Base-by-base conservation (phyloP, 352 stramenopile species). In the Phytophthora sansomeana region DNA sequence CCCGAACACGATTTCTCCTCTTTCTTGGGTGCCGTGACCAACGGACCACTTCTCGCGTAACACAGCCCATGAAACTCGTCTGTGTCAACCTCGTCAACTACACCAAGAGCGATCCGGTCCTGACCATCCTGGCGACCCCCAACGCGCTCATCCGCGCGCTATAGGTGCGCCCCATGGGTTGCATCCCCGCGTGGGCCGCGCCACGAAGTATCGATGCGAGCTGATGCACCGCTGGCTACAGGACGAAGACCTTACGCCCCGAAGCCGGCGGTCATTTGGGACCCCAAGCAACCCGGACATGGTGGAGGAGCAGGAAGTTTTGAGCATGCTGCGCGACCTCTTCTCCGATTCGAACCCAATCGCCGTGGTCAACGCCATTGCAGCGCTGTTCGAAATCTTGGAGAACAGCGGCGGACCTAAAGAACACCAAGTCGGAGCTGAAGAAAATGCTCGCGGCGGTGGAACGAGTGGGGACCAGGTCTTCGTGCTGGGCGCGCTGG, bases 61-160 rank as follows among this genome's bases (percentile, higher is more conserved):
- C 98, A 67, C 97, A 99, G 74, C 77, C 99, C 39, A 99, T 99
- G 79, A 99, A 99, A 71, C 83, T 99, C 16, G 97, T 99, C 43
- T 99, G 99, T 75, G 73, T 99, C 19, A 99, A 99, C 76, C 78
- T 99, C 38, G 99, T 99, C 80, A 99, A 99, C 85, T 99, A 99
- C 80, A 97, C 98, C 77, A 99, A 99, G 87, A 98, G 90, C 65
- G 98, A 99, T 67, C 98, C 97, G 9, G 98, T 99, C 62, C 77
- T 99, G 49, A 99, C 98, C n/a, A 92, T 99, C 47, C 80, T 99
- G 55, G 97, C 98, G 8, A 97, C 99, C 63, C 87, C 92, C 24
- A 98, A 98, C 69, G 95, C 96, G 33, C 75, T 98, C 28, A 97
- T 98, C 61, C 91, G 95, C 17, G 98, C 97, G n/a, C 80, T 99